Evolutionary conservation across 2,329 filamentous ascomycete genomes (phyloP).

Genomic region (Fusarium sp.): DNA sequence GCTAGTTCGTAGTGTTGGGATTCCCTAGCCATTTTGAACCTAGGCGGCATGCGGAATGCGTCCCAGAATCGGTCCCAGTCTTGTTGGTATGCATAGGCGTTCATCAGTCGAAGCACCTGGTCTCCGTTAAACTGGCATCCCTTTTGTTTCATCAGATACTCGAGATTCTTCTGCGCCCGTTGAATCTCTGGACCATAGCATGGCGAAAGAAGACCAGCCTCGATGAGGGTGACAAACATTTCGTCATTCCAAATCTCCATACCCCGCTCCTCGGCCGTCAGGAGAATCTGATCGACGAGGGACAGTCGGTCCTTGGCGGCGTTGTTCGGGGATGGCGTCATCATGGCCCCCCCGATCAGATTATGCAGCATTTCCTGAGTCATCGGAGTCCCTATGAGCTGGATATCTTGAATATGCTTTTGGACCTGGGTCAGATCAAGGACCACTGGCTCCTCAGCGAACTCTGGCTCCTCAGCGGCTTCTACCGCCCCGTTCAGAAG

Average conservation of each 20-base stretch:
- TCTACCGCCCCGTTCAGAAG: not conserved
- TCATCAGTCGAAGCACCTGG: slow-evolving; percentile 57
- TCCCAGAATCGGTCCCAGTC: slow-evolving; percentile 72
- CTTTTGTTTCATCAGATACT: slow-evolving; percentile 56
- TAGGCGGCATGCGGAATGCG: slow-evolving; percentile 67
- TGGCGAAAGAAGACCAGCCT: slow-evolving; percentile 51
- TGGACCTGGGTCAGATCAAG: slow-evolving; percentile 38
- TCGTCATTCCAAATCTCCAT: slow-evolving; percentile 57
- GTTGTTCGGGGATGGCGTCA: slow-evolving; percentile 34
- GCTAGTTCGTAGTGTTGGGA: slow-evolving; percentile 66
- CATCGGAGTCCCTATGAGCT: slow-evolving; percentile 52
- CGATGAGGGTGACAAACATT: slow-evolving; percentile 62
- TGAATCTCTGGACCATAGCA: slow-evolving; percentile 50
- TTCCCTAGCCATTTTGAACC: slow-evolving; percentile 61
- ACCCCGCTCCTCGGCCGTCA: slow-evolving; percentile 59
- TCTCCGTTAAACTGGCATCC: slow-evolving; percentile 54
- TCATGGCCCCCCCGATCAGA: slow-evolving; percentile 56
- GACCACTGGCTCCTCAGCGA: not conserved
- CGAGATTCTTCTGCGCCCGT: slow-evolving; percentile 58
- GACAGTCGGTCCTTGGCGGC: slow-evolving; percentile 48
- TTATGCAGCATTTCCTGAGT: slow-evolving; percentile 50
- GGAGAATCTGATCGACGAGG: slow-evolving; percentile 58
- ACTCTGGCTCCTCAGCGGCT: no score
- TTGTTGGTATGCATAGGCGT: slow-evolving; percentile 57
- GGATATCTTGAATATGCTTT: slow-evolving; percentile 54